These are phyloP conservation scores for Mitragyna speciosa DNA, from an alignment of 257 asterid species.

Conservation along the genomic window DNA sequence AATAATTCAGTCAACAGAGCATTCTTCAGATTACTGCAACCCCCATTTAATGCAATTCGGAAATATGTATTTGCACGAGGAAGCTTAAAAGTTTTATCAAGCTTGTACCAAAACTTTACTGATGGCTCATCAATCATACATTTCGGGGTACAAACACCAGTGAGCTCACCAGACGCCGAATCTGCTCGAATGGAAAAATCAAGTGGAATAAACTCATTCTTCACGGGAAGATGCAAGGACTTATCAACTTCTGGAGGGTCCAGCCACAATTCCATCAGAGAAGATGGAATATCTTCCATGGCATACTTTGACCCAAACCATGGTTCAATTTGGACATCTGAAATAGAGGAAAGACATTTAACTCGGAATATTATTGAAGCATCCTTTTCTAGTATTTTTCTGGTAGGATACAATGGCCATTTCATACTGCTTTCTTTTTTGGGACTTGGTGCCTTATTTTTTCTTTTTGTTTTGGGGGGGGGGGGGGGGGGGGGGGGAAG, in stretches of 20 bases:
- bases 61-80: conserved; percentile 98
- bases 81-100: conserved; percentile 76
- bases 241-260: conserved; percentile 71
- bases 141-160: conserved; percentile 58
- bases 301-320: conserved; percentile 90
- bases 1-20: conserved; percentile 82
- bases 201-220: conserved; percentile 81
- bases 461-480: too few species aligned
- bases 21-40: conserved; percentile 61
- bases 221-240: conserved; percentile 69
- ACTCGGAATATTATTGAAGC: conserved; percentile 1
- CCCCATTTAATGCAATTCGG: conserved; percentile 84
- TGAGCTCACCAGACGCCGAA: conserved; percentile 35
- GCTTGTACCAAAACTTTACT: conserved; percentile 90
- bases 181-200: conserved; percentile 79
- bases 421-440: neutral
- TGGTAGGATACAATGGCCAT: neutral
- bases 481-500: too few species aligned
- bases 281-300: conserved; percentile 78
- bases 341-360: conserved; percentile 23
- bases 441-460: too few species aligned
- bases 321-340: conserved; percentile 85
- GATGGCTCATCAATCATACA: conserved; percentile 78
- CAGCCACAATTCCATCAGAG: conserved; percentile 72
- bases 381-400: neutral